These are phyloP conservation scores for Xylariomycetidae sp. DNA, from an alignment of 2,329 filamentous ascomycete genomes.

Conservation along the genomic window DNA sequence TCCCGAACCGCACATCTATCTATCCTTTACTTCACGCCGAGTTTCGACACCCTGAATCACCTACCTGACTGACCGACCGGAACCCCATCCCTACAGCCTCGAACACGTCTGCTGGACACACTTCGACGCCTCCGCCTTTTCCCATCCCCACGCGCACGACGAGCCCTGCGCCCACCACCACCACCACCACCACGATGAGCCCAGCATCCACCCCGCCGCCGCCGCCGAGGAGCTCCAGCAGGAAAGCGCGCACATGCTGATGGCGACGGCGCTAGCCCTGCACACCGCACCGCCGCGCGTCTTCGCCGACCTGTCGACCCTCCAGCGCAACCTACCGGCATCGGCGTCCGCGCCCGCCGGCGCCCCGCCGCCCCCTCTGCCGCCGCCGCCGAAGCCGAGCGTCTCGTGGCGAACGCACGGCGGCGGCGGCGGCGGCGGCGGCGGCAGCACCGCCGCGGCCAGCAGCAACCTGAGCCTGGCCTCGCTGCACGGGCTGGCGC, in stretches of 20 bases:
- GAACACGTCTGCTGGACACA: slow-evolving; percentile 50
- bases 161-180: slow-evolving; percentile 3
- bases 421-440: background rate
- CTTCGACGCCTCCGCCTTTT: slow-evolving; percentile 35
- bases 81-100: slow-evolving; percentile 29
- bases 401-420: background rate
- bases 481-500: slow-evolving; percentile 38
- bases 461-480: slow-evolving; percentile 36
- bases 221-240: too few species aligned
- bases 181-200: slow-evolving; percentile 22
- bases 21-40: background rate
- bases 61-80: background rate
- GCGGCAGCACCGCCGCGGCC: slow-evolving; percentile 9
- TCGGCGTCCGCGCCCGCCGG: background rate
- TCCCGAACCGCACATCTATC: too few species aligned
- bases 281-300: slow-evolving; percentile 11
- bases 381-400: background rate
- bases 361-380: background rate
- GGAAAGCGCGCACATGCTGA: slow-evolving; percentile 23
- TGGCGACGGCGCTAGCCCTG: slow-evolving; percentile 22
- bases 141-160: slow-evolving; percentile 21
- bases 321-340: slow-evolving; percentile 1
- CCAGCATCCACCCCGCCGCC: slow-evolving; percentile 2
- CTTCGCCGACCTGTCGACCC: slow-evolving; percentile 3
- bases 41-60: too few species aligned